Base-by-base conservation (phyloP, 495 filamentous ascomycete genomes). In the Astrocystis sublimbata region DNA sequence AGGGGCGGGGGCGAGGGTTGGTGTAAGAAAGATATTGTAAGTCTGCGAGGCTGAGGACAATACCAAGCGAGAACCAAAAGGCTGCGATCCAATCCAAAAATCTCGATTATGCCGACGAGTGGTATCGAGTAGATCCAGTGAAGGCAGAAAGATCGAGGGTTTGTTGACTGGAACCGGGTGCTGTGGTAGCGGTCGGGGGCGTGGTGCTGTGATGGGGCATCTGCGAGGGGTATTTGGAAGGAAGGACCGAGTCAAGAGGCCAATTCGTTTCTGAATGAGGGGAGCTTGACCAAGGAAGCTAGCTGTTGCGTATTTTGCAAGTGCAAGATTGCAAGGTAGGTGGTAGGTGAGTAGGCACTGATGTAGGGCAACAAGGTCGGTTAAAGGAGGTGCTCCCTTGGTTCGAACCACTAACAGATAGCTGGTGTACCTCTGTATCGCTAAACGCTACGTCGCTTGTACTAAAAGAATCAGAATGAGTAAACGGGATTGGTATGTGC, bases 21-120 rank as follows among this genome's bases (percentile, higher is more conserved):
- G n/a, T n/a, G n/a, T n/a, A n/a, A n/a, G 61, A 63, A 63, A 40
- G 61, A 63, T 63, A 63, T 63, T 58, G 61, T 63, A 63, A 63
- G 52, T 50, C 61, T 63, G 61, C 40, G 52, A 50, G 33, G 35
- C 17, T 42, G 60, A 41, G 60, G 60, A 50, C 60, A 63, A 58
- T 63, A 63, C 19, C 61, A 63, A 58, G 61, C 52, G 33, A n/a
- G 33, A 38, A 51, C 43, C 53, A 42, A 58, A 63, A 63, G 45
- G 35, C 42, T 50, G 35, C 53, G 54, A 52, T 58, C 61, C 61
- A 63, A 63, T 58, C 61, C 61, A 63, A 63, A 61, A 63, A 56
- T 51, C 53, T 63, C 60, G 53, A 58, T 49, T 50, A 43, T 51
- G 35, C 38, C 54, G 33, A 23, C 4, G 26, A 30, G 35, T 46